Evolutionary conservation across 2,329 filamentous ascomycete species (phyloP), one percentile per base, ranked within the genome.

Genomic region (Ceratocystis lukuohia): DNA sequence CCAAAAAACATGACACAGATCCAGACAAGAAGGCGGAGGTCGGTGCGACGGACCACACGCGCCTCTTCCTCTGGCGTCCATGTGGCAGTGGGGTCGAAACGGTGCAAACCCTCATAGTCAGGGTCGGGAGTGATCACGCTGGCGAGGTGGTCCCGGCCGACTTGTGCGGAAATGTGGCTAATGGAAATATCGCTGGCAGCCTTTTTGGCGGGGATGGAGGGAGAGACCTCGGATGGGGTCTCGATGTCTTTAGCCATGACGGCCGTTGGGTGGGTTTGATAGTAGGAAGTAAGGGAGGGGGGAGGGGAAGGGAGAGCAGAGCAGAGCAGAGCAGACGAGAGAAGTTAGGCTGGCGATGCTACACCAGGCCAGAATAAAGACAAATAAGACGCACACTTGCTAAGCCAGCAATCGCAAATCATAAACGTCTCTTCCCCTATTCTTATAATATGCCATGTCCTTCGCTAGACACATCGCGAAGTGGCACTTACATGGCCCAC

Each of bases 41-140:
- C 78, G 0, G 76, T 78, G 45, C 65, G 65, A n/a, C 81, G 75
- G 30, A 86, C 78, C 2, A 84, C 75, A 12, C 71, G 75, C 69
- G 74, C 79, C 73, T 87, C 84, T 70, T 87, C 84, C 44, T 78
- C 77, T 2, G 77, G 73, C 17, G 80, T 79, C 84, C 84, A 87
- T 57, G 72, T 72, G 5, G 73, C 73, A 7, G 28, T 62, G 0
- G 76, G 75, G 66, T 79, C 77, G 71, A 73, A 79, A 53, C 77
- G 74, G 69, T 79, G 77, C 41, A 71, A 70, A 48, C 77, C 77
- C 64, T 79, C 77, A 66, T 78, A 79, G 15, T 68, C 68, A 20
- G 72, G 71, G 62, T 75, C 71, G 4, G 75, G 73, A 1, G 70
- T 70, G 8, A 75, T 66, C 30, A 71, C 70, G 62, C 30, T 30